Conservation (phyloP, 345 rosid species). For the Eucalyptus pumila region DNA sequence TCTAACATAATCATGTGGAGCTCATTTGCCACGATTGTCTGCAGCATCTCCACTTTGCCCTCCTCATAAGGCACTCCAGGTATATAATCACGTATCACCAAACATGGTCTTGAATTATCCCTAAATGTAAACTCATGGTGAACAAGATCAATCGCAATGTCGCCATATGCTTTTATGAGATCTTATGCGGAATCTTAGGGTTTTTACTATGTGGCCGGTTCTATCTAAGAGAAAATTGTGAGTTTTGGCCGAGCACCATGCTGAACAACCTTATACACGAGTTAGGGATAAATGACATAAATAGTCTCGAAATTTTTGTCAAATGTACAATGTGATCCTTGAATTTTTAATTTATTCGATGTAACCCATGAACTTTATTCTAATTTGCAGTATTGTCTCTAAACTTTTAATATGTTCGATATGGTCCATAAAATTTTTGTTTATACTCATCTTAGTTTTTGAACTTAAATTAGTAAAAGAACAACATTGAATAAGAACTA, state of each 20-base stretch:
- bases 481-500: too few relatives aligned
- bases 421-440: rapidly evolving
- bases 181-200: background rate
- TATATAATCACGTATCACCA: background rate
- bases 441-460: too few relatives aligned
- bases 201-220: background rate
- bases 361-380: rapidly evolving
- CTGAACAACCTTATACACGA: background rate
- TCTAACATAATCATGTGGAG: background rate
- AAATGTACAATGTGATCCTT: rapidly evolving
- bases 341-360: too few relatives aligned
- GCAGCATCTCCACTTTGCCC: background rate
- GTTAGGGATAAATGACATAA: too few relatives aligned
- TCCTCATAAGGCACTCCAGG: background rate
- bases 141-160: background rate
- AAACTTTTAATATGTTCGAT: too few relatives aligned
- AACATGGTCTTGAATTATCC: background rate
- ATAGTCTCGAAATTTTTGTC: rapidly evolving
- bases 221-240: background rate
- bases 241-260: rapidly evolving
- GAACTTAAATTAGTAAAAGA: too few relatives aligned
- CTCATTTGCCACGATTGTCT: background rate
- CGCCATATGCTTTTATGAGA: background rate
- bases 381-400: rapidly evolving
- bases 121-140: background rate